These are phyloP conservation scores for Podospora pseudoanserina DNA, from an alignment of 495 filamentous ascomycete species.

Conservation along the genomic window DNA sequence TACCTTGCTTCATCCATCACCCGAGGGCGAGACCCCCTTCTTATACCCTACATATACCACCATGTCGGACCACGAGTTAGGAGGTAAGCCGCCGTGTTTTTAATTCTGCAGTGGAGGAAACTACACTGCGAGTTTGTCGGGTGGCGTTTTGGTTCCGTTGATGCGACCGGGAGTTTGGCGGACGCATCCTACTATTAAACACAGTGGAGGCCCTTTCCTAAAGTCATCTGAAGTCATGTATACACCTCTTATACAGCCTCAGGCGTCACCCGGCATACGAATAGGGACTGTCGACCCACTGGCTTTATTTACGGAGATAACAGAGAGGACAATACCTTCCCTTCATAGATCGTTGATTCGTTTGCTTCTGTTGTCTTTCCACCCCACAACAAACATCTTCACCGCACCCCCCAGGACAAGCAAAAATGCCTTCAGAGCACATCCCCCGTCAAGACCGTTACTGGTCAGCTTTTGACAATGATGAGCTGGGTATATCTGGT, in stretches of 20 bases:
- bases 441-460: conserved; percentile 5
- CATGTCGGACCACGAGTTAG: conserved; percentile 93
- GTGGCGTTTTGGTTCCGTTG: not conserved
- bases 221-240: not conserved
- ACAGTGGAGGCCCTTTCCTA: not conserved
- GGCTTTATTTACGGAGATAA: not conserved
- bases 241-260: not conserved
- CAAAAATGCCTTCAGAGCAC: not conserved
- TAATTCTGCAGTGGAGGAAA: not conserved
- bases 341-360: not conserved
- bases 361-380: not conserved
- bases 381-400: not conserved
- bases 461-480: not conserved
- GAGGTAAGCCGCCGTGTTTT: conserved; percentile 49
- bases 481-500: conserved; percentile 2
- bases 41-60: conserved; percentile 6
- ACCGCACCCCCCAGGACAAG: not conserved
- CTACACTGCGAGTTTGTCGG: not conserved
- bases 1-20: not conserved
- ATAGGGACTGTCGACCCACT: not conserved
- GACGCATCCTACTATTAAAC: not conserved
- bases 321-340: not conserved
- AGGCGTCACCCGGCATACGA: not conserved
- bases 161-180: not conserved
- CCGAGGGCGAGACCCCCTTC: not conserved